A percentile compares a stretch with the other conserved stretches of the same genome.
Evolutionary conservation across 805 yeast genomes (phyloP).

Genomic region (Candida endomychidarum): DNA sequence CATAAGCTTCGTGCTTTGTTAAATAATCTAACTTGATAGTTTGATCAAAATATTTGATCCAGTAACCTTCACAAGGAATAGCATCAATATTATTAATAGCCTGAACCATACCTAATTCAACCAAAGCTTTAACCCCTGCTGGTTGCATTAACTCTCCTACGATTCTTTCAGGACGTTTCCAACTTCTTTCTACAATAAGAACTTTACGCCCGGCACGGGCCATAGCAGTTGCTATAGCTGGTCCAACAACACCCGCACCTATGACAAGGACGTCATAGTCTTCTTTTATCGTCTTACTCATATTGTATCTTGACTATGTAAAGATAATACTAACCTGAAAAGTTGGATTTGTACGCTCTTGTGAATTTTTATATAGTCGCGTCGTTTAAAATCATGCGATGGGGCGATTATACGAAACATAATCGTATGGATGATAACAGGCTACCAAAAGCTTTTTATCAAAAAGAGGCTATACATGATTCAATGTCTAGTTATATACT

Average conservation of each 20-base stretch:
- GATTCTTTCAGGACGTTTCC: conserved; percentile 91
- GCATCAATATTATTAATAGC: conserved; percentile 79
- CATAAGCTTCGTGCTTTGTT: conserved; percentile 46
- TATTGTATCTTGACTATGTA: background rate
- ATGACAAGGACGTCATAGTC: conserved; percentile 80
- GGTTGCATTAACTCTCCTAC: conserved; percentile 98
- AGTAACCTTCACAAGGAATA: conserved; percentile 74
- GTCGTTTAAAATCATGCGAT: conserved; percentile 8
- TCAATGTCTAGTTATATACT: too few species aligned
- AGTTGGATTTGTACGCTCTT: conserved; percentile 2
- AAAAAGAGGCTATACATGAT: too few species aligned
- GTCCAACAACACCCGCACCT: conserved; percentile 99
- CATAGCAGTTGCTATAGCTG: conserved; percentile 83
- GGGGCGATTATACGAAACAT: conserved; percentile 2
- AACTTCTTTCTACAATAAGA: conserved; percentile 78
- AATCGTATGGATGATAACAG: background rate
- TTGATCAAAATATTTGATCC: conserved; percentile 64
- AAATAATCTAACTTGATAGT: conserved; percentile 70
- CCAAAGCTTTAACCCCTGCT: conserved; percentile 84
- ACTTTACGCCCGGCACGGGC: conserved; percentile 91
- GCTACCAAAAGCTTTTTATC: background rate
- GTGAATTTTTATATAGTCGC: conserved; percentile 5
- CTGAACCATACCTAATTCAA: conserved; percentile 77
- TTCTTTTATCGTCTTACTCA: background rate
- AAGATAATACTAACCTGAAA: background rate